Evolutionary conservation across 495 filamentous ascomycete species (phyloP).

Genomic region (Sordaria brevicollis): DNA sequence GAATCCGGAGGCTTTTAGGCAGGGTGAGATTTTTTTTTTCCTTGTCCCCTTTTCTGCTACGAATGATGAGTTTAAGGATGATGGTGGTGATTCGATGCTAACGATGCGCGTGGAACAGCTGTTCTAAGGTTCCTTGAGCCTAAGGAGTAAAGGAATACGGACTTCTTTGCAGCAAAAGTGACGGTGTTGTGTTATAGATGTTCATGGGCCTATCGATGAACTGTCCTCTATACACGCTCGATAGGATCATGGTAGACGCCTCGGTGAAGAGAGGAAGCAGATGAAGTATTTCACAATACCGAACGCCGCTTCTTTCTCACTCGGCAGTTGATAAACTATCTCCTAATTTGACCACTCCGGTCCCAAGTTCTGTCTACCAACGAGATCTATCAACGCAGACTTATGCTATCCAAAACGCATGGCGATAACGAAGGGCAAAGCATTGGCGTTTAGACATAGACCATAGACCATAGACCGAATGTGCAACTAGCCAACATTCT

Average conservation of each 20-base stretch:
- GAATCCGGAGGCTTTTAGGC: constrained; percentile 75
- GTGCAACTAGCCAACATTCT: neutral
- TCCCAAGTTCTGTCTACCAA: neutral
- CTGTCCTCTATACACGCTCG: neutral
- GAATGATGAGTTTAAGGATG: neutral
- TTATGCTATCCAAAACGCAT: neutral
- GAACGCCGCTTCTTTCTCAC: neutral
- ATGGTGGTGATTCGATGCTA: neutral
- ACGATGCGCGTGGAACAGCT: constrained; percentile 25
- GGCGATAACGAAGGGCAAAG: neutral
- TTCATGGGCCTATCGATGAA: neutral
- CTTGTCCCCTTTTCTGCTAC: neutral
- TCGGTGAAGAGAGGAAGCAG: neutral
- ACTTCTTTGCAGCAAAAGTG: no score
- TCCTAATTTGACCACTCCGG: neutral
- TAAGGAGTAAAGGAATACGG: constrained; percentile 30
- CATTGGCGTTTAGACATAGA: neutral
- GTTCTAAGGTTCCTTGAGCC: constrained; percentile 54
- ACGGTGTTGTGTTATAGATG: neutral
- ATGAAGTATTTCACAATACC: neutral
- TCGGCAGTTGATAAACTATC: neutral
- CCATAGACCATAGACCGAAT: neutral
- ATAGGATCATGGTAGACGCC: neutral
- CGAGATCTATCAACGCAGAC: neutral
- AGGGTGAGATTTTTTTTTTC: constrained; percentile 46